Percentiles rank a stretch among this genome's conserved stretches.
These are phyloP conservation scores for Fusarium sp. DNA, from an alignment of 2,329 filamentous ascomycete genomes.

Conservation along the genomic window DNA sequence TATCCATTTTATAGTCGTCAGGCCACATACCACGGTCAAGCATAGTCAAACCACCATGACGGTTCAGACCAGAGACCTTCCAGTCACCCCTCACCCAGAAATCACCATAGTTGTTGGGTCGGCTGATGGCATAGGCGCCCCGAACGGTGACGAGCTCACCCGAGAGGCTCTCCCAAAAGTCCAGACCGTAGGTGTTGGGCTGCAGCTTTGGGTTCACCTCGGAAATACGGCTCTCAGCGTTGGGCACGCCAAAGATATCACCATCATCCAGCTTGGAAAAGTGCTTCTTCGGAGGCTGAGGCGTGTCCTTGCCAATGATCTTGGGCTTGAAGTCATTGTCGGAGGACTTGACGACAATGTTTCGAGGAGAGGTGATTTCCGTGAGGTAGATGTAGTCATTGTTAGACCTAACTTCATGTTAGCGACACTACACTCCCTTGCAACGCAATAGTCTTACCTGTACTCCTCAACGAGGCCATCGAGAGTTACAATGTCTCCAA, in stretches of 20 bases:
- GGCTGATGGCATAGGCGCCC: constrained; percentile 66
- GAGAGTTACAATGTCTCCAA: constrained; percentile 73
- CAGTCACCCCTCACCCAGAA: constrained; percentile 77
- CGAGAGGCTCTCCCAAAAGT: constrained; percentile 79
- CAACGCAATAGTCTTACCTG: constrained; percentile 52
- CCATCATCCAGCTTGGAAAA: constrained; percentile 73
- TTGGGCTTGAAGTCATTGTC: constrained; percentile 67
- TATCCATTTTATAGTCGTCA: no score
- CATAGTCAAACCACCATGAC: constrained; percentile 73
- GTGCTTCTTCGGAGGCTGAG: constrained; percentile 69
- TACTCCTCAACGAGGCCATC: constrained; percentile 70
- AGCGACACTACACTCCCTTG: background rate
- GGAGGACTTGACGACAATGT: constrained; percentile 65
- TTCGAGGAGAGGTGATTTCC: constrained; percentile 68
- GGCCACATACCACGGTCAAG: constrained; percentile 60
- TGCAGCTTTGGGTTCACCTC: constrained; percentile 70
- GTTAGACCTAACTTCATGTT: constrained; percentile 56
- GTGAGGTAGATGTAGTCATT: constrained; percentile 72
- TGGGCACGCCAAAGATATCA: constrained; percentile 74
- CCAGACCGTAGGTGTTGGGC: constrained; percentile 72
- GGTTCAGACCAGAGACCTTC: constrained; percentile 71
- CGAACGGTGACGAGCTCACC: constrained; percentile 76
- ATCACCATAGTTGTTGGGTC: constrained; percentile 74
- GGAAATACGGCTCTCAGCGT: constrained; percentile 69
- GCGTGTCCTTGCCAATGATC: constrained; percentile 69